Conservation (phyloP, 2,329 filamentous ascomycete species). For the Scedosporium minutisporum region DNA sequence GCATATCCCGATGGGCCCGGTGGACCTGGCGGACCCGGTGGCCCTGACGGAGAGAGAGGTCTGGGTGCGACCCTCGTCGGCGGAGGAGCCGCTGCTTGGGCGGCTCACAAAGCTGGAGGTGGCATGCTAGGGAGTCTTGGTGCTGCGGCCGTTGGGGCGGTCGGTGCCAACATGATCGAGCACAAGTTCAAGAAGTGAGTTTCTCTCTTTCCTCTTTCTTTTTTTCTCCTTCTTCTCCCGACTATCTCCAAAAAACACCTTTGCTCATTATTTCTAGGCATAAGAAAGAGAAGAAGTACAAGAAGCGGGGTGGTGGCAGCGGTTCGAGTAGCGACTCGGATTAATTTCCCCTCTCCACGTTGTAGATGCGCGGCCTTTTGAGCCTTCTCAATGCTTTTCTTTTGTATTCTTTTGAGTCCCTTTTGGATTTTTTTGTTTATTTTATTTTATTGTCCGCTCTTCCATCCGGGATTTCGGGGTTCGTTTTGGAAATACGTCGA, state of each 20-base stretch:
- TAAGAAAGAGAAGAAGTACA: conserved; percentile 23
- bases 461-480: no score
- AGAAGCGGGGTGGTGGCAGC: conserved; percentile 14
- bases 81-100: conserved; percentile 42
- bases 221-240: not conserved
- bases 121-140: conserved; percentile 41
- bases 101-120: conserved; percentile 43
- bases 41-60: conserved; percentile 39
- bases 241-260: not conserved
- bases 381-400: no score
- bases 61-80: conserved; percentile 44
- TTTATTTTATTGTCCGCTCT: no score
- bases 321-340: conserved; percentile 18
- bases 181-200: conserved; percentile 25
- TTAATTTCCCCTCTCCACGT: conserved; percentile 10
- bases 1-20: conserved; percentile 17
- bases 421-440: no score
- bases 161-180: conserved; percentile 44
- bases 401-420: no score
- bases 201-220: not conserved
- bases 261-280: conserved; percentile 1
- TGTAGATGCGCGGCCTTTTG: no score
- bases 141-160: conserved; percentile 40
- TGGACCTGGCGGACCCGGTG: conserved; percentile 16
- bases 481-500: no score